Evolutionary conservation across 108 stramenopile species (phyloP), one percentile per base, ranked within the genome.

Genomic region (Cylindrotheca fusiformis): DNA sequence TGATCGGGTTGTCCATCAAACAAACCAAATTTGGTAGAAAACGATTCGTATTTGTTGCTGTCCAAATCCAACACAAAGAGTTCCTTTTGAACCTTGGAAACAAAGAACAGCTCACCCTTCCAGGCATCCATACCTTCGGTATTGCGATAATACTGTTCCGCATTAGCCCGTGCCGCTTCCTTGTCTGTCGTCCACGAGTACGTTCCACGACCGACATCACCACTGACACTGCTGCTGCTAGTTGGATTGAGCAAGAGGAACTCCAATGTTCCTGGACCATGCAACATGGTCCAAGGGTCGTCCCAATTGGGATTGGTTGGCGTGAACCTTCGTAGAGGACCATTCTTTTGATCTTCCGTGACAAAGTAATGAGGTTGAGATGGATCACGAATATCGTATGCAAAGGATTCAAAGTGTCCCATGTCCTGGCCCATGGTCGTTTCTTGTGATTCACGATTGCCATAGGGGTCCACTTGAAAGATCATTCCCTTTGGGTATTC

Each of bases 391-490:
- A 60, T 47, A 41, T 84, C 83, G 45, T 76, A 84, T 28, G 80
- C 75, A 59, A 84, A 74, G 26, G 75, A 33, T 25, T 84, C 80
- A 67, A 65, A 84, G 32, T 65, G 32, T 21, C 82, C 82, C 27
- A 73, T 71, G 24, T 69, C 74, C 24, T 55, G 65, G 32, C 82
- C 73, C 23, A 89, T 44, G 28, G 69, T 65, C 61, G 76, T 66
- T 22, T 68, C 4, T 63, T 63, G 27, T 30, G 80, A 55, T 24
- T 48, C 23, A 24, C 84, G 71, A n/a, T 53, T 33, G 27, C 81
- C 84, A 47, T 77, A 73, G 3, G 88, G 85, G 65, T 84, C 82
- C 1, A 84, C 79, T 52, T 84, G 80, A 46, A 66, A 85, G 29
- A 75, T 71, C 30, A 75, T 54, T 5, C 85, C 85, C 21, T 47